A percentile compares a stretch with the other conserved stretches of the same genome.
These are phyloP conservation scores for Talaromyces proteolyticus DNA, from an alignment of 495 filamentous ascomycete genomes.

Conservation along the genomic window DNA sequence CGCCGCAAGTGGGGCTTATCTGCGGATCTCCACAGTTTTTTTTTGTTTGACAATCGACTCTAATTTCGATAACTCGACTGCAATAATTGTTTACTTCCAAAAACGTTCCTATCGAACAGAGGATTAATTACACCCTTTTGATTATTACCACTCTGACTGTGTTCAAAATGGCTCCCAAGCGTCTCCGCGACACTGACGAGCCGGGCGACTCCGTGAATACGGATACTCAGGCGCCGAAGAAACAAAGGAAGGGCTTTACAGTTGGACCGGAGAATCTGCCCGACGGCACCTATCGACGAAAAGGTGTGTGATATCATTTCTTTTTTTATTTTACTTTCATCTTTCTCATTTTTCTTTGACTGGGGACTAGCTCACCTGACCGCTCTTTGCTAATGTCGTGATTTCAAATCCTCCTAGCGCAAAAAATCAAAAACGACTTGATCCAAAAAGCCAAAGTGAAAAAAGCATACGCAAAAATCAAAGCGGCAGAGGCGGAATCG, in stretches of 20 bases:
- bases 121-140: too few relatives aligned
- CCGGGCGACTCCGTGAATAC: constrained; percentile 19
- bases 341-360: too few relatives aligned
- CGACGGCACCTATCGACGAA: constrained; percentile 85
- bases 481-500: constrained; percentile 54
- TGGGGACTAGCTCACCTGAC: too few relatives aligned
- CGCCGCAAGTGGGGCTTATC: too few relatives aligned
- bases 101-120: too few relatives aligned
- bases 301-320: constrained; percentile 49
- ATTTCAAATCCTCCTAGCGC: constrained; percentile 61
- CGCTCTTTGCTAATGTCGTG: too few relatives aligned
- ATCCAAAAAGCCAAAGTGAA: constrained; percentile 93
- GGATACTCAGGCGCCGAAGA: constrained; percentile 38
- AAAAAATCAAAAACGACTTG: constrained; percentile 86
- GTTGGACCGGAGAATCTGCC: constrained; percentile 91
- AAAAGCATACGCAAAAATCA: constrained; percentile 87
- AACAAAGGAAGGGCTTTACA: constrained; percentile 61
- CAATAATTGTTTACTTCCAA: too few relatives aligned
- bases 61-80: too few relatives aligned
- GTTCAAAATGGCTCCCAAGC: constrained; percentile 56
- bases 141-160: background rate
- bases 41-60: too few relatives aligned
- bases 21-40: too few relatives aligned
- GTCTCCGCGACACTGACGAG: constrained; percentile 46
- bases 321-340: constrained; percentile 9